phyloP scores from a whole-genome alignment of 495 filamentous ascomycete genomes.

The Letharia lupina region DNA sequence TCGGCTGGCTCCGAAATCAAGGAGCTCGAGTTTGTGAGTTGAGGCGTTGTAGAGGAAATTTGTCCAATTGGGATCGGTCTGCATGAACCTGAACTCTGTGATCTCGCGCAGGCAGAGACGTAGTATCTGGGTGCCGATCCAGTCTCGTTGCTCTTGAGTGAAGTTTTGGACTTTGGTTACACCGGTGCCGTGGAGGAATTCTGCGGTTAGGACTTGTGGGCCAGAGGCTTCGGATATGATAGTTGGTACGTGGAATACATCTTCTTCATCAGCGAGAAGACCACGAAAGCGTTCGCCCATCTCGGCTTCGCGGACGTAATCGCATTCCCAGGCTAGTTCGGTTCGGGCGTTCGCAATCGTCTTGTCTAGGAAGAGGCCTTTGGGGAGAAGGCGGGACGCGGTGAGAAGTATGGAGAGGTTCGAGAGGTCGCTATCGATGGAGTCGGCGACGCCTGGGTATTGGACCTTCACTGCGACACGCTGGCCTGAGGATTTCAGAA shows the following conservation, averaged over 20 bases:
- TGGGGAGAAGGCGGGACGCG: slow-evolving; percentile 79
- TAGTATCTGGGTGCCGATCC: slow-evolving; percentile 82
- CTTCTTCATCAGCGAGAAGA: slow-evolving; percentile 59
- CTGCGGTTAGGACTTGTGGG: slow-evolving; percentile 84
- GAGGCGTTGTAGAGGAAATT: slow-evolving; percentile 86
- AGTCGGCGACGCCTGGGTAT: slow-evolving; percentile 92
- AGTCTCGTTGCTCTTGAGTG: slow-evolving; percentile 75
- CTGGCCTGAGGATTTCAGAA: slow-evolving; percentile 63
- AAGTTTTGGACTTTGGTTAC: slow-evolving; percentile 75
- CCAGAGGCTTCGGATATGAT: slow-evolving; percentile 74
- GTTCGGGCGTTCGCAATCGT: slow-evolving; percentile 94
- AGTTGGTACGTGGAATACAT: slow-evolving; percentile 69
- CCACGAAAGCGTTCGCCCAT: slow-evolving; percentile 64
- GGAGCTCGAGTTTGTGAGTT: slow-evolving; percentile 70
- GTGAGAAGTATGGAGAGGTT: slow-evolving; percentile 86
- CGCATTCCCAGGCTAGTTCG: slow-evolving; percentile 94
- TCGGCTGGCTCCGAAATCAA: slow-evolving; percentile 90
- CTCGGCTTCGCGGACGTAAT: slow-evolving; percentile 82
- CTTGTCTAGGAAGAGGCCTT: slow-evolving; percentile 88
- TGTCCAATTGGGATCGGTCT: slow-evolving; percentile 99
- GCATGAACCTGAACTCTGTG: slow-evolving; percentile 91
- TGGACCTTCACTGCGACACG: slow-evolving; percentile 92
- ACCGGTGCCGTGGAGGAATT: slow-evolving; percentile 77
- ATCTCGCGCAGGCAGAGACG: slow-evolving; percentile 91
- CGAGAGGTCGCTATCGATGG: slow-evolving; percentile 89